These are phyloP conservation scores for Pleurotus cornucopiae DNA, from an alignment of 768 basidiomycete genomes.

Conservation along the genomic window DNA sequence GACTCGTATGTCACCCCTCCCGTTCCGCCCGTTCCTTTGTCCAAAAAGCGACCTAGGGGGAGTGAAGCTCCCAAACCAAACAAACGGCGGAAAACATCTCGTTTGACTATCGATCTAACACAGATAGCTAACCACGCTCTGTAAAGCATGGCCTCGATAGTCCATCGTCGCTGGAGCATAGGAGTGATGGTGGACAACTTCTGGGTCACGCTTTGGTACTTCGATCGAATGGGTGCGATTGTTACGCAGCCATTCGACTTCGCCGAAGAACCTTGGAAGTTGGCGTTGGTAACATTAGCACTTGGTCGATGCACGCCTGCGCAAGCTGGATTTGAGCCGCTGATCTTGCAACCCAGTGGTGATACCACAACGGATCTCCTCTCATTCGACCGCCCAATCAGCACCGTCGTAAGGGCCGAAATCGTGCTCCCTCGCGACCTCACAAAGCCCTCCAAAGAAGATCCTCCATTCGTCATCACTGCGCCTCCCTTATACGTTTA, in stretches of 20 bases:
- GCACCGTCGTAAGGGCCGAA: neutral
- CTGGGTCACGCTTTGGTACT: slow-evolving; percentile 1
- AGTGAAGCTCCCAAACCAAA: neutral
- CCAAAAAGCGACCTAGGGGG: neutral
- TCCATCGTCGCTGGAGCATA: neutral
- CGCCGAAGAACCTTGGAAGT: neutral
- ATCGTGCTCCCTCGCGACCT: neutral
- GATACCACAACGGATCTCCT: neutral
- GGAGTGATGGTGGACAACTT: neutral
- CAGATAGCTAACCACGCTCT: neutral
- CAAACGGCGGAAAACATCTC: neutral
- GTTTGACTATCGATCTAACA: neutral
- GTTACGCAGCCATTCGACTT: neutral
- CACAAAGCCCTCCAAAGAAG: neutral
- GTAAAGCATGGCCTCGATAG: neutral
- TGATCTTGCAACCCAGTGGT: neutral
- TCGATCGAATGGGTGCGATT: neutral
- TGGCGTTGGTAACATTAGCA: neutral
- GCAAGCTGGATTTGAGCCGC: neutral
- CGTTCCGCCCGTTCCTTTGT: neutral
- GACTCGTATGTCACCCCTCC: too few relatives aligned
- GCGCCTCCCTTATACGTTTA: neutral
- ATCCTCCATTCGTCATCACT: neutral
- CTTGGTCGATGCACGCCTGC: neutral
- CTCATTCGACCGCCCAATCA: neutral